These are phyloP conservation scores for Suillus paluster DNA, from an alignment of 768 basidiomycete genomes.

Conservation along the genomic window DNA sequence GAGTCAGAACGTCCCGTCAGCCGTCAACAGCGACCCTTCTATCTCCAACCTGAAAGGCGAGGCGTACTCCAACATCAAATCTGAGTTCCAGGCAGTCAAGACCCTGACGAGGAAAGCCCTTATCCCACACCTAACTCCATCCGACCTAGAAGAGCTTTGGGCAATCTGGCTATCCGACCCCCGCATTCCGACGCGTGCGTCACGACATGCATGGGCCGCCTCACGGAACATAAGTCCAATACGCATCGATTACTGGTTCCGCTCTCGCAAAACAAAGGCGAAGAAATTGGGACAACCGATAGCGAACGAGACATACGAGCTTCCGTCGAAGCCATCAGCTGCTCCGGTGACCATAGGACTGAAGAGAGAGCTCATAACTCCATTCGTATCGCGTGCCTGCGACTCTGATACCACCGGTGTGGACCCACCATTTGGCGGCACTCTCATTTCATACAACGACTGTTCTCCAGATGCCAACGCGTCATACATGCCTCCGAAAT, in stretches of 20 bases:
- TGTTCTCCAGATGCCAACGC: not conserved
- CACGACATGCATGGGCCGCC: slow-evolving; percentile 31
- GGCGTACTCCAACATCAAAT: not conserved
- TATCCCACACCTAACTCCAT: not conserved
- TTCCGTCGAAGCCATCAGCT: slow-evolving; percentile 14
- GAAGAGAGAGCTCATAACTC: slow-evolving; percentile 13
- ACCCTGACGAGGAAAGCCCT: not conserved
- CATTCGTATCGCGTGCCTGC: not conserved
- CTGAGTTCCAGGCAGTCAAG: not conserved
- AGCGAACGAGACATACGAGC: slow-evolving; percentile 23
- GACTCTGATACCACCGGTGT: slow-evolving; percentile 8
- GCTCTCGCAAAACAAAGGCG: slow-evolving; percentile 24
- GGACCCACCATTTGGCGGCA: slow-evolving; percentile 28
- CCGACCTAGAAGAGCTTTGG: slow-evolving; percentile 31
- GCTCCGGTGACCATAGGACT: slow-evolving; percentile 8
- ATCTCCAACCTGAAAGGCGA: not conserved
- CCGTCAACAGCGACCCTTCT: not conserved
- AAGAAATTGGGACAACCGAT: slow-evolving; percentile 28
- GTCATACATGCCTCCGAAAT: not conserved
- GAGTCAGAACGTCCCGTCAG: not conserved
- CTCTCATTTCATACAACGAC: slow-evolving; percentile 15
- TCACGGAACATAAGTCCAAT: slow-evolving; percentile 24
- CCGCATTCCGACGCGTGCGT: slow-evolving; percentile 30
- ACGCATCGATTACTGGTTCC: slow-evolving; percentile 30
- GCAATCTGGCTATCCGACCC: slow-evolving; percentile 31